Evolutionary conservation across 108 stramenopile genomes (phyloP).

Genomic region (Stephanodiscus minutulus): DNA sequence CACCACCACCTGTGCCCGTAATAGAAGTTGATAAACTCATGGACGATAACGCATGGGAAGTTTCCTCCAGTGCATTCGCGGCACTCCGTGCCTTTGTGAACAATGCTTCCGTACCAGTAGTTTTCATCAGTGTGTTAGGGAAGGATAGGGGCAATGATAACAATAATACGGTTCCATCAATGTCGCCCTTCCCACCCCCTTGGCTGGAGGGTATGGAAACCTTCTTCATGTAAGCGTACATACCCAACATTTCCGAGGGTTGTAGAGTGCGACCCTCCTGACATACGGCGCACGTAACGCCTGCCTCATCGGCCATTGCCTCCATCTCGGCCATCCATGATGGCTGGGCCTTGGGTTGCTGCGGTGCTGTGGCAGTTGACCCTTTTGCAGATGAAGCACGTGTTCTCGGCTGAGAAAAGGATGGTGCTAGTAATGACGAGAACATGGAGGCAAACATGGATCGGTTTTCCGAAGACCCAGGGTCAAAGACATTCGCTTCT

Average conservation of each 20-base stretch:
- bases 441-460: slow-evolving; percentile 52
- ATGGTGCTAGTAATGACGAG: slow-evolving; percentile 54
- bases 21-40: slow-evolving; percentile 26
- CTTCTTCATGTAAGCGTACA: slow-evolving; percentile 85
- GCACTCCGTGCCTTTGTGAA: slow-evolving; percentile 52
- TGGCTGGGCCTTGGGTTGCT: slow-evolving; percentile 37
- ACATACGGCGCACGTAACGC: slow-evolving; percentile 79
- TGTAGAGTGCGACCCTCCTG: slow-evolving; percentile 82
- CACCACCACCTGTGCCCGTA: slow-evolving; percentile 33
- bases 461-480: slow-evolving; percentile 34
- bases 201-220: slow-evolving; percentile 60
- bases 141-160: slow-evolving; percentile 54
- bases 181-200: slow-evolving; percentile 50
- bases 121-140: slow-evolving; percentile 46
- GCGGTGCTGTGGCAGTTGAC: background rate
- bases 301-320: slow-evolving; percentile 80
- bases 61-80: slow-evolving; percentile 53
- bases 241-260: slow-evolving; percentile 79
- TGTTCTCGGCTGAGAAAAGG: slow-evolving; percentile 29
- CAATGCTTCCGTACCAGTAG: slow-evolving; percentile 37
- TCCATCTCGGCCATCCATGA: slow-evolving; percentile 88
- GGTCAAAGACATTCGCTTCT: background rate
- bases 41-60: slow-evolving; percentile 39
- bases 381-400: slow-evolving; percentile 14
- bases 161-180: slow-evolving; percentile 75